Percentiles rank a stretch among this genome's conserved stretches.
Evolutionary conservation across 1,284 basidiomycete genomes (phyloP).

Genomic region (Irpex rosettiformis): DNA sequence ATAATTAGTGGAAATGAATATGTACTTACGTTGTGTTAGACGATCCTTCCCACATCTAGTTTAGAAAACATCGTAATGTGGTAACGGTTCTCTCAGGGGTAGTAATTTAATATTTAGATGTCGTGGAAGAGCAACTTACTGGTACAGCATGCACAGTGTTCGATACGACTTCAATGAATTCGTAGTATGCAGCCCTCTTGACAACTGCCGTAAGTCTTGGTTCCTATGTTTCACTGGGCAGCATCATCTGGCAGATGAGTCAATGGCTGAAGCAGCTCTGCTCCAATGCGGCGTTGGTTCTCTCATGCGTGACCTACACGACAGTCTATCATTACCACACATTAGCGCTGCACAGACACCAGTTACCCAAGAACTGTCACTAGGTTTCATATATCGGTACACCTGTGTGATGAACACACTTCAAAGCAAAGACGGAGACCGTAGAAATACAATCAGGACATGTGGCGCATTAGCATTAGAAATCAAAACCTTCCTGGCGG

Average conservation of each 20-base stretch:
- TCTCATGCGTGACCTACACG: neutral
- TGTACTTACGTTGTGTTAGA: neutral
- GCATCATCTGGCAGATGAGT: neutral
- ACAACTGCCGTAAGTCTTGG: neutral
- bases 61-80: neutral
- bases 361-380: too few relatives aligned
- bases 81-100: neutral
- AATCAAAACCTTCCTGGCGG: constrained; percentile 81
- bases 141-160: too few relatives aligned
- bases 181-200: too few relatives aligned
- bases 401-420: neutral
- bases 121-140: too few relatives aligned
- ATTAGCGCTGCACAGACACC: neutral
- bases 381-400: too few relatives aligned
- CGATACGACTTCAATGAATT: too few relatives aligned
- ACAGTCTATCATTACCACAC: neutral
- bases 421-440: neutral
- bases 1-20: neutral
- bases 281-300: neutral
- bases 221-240: neutral
- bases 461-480: constrained; percentile 41
- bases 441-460: neutral
- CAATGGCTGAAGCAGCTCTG: neutral
- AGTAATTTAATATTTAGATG: neutral
- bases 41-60: neutral